These are phyloP conservation scores for Sugiyamaella japonica DNA, from an alignment of 1,139 yeast species.

Conservation along the genomic window DNA sequence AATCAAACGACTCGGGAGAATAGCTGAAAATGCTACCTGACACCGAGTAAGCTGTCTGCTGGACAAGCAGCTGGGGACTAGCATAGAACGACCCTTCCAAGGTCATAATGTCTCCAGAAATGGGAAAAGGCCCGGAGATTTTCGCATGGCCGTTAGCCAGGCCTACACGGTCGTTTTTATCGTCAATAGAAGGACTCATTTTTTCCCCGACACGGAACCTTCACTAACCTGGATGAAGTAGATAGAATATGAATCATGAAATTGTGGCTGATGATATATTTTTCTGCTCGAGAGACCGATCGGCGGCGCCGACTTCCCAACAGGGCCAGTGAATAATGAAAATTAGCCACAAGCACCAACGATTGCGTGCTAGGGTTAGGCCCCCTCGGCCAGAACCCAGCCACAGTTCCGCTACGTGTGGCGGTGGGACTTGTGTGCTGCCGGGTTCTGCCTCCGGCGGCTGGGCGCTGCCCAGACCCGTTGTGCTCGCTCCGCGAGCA, in stretches of 20 bases:
- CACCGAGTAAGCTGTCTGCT: constrained; percentile 64
- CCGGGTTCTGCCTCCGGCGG: not conserved
- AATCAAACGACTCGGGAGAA: constrained; percentile 59
- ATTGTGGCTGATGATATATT: constrained; percentile 9
- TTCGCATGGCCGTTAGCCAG: constrained; percentile 9
- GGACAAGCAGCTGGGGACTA: constrained; percentile 64
- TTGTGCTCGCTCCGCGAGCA: not conserved
- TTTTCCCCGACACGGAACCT: constrained; percentile 1
- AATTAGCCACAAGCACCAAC: constrained; percentile 6
- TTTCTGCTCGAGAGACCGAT: not conserved
- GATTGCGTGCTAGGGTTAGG: constrained; percentile 12
- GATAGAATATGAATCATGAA: not conserved
- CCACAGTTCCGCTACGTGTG: not conserved
- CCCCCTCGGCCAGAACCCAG: too few relatives aligned
- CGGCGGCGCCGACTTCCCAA: not conserved
- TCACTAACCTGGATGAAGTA: too few relatives aligned
- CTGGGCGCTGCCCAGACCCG: not conserved
- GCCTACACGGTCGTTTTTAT: constrained; percentile 11
- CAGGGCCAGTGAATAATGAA: not conserved
- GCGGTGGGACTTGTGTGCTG: not conserved
- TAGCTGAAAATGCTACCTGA: constrained; percentile 70
- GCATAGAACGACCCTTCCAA: constrained; percentile 32
- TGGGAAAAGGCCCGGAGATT: constrained; percentile 20
- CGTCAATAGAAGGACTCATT: constrained; percentile 21
- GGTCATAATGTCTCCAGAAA: constrained; percentile 30